phyloP scores from a whole-genome alignment of 2,329 filamentous ascomycete species.

The Aulographum hederae region DNA sequence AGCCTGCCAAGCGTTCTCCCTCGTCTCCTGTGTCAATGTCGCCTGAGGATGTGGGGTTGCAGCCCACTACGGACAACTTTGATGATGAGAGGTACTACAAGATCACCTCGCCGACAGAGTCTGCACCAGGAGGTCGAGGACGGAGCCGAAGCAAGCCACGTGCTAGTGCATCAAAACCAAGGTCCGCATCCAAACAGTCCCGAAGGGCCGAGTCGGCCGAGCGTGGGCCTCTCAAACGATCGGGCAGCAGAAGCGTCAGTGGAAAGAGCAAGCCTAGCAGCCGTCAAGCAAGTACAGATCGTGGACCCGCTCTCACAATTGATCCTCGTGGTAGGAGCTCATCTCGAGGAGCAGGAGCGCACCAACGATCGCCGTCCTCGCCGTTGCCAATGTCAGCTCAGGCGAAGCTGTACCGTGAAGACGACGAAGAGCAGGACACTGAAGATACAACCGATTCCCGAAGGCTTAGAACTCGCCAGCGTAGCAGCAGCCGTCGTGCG shows the following conservation, averaged over 20 bases:
- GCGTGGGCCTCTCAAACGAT: too few species aligned
- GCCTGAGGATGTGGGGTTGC: slow-evolving; percentile 48
- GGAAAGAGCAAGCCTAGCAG: slow-evolving; percentile 14
- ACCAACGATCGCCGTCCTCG: slow-evolving; percentile 56
- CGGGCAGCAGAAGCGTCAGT: slow-evolving; percentile 15
- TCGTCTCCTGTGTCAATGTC: slow-evolving; percentile 92
- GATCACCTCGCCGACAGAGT: slow-evolving; percentile 15
- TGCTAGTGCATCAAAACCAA: slow-evolving; percentile 13
- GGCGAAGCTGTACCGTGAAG: slow-evolving; percentile 33
- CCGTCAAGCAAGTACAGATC: slow-evolving; percentile 29
- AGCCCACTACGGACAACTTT: slow-evolving; percentile 28
- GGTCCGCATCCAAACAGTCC: slow-evolving; percentile 17
- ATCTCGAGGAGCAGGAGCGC: slow-evolving; percentile 33
- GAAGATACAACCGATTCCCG: slow-evolving; percentile 16
- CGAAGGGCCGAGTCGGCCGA: slow-evolving; percentile 17
- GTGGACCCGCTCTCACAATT: too few species aligned
- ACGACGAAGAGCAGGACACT: slow-evolving; percentile 29
- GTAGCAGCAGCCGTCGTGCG: slow-evolving; percentile 32
- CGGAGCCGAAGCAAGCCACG: slow-evolving; percentile 15
- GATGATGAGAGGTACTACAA: slow-evolving; percentile 19
- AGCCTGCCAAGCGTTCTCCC: slow-evolving; percentile 66
- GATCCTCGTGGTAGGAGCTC: slow-evolving; percentile 17
- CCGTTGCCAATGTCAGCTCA: slow-evolving; percentile 55
- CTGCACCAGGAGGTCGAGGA: slow-evolving; percentile 15
- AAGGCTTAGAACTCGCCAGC: slow-evolving; percentile 26